A percentile compares a stretch with the other conserved stretches of the same genome.
Evolutionary conservation across 2,329 filamentous ascomycete genomes (phyloP).

Genomic region (Beauveria scarabaeidicola): DNA sequence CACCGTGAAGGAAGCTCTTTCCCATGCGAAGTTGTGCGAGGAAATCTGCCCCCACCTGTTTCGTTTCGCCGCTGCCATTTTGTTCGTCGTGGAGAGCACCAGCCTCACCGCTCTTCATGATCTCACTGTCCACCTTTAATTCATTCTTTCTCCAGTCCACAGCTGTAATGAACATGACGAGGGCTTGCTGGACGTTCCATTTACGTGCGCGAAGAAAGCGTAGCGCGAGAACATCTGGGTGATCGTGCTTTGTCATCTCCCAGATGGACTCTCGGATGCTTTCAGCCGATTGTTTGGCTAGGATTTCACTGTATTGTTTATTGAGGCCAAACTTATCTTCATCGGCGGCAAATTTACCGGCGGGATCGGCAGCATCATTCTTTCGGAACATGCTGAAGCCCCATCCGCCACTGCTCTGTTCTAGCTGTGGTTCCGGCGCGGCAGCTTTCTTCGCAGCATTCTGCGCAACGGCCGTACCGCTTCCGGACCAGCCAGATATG

Average conservation of each 20-base stretch:
- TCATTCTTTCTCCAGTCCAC: slow-evolving; percentile 84
- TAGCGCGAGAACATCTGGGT: slow-evolving; percentile 77
- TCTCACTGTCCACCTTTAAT: slow-evolving; percentile 81
- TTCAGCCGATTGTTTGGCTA: slow-evolving; percentile 70
- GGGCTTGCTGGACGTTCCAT: slow-evolving; percentile 89
- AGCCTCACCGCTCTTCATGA: slow-evolving; percentile 70
- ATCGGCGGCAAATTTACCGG: slow-evolving; percentile 38
- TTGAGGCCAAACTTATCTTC: slow-evolving; percentile 93
- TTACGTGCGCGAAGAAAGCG: slow-evolving; percentile 84
- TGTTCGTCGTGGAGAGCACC: slow-evolving; percentile 53
- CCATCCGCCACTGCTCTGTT: slow-evolving; percentile 60
- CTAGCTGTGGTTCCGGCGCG: slow-evolving; percentile 20
- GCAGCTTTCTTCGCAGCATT: slow-evolving; percentile 24
- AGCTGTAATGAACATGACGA: slow-evolving; percentile 90
- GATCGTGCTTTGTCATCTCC: slow-evolving; percentile 90
- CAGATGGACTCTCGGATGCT: slow-evolving; percentile 75
- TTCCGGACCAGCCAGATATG: slow-evolving; percentile 55
- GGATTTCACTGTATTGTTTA: slow-evolving; percentile 74
- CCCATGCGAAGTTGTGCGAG: slow-evolving; percentile 77
- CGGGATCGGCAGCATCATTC: slow-evolving; percentile 38
- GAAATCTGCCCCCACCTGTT: slow-evolving; percentile 68
- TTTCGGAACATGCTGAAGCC: slow-evolving; percentile 60
- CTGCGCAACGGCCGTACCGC: slow-evolving; percentile 18
- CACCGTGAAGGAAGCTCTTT: slow-evolving; percentile 86
- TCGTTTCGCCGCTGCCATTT: slow-evolving; percentile 45